Evolutionary conservation across 352 stramenopile species (phyloP), one percentile per base, ranked within the genome.

Genomic region (Pythium brassicae): DNA sequence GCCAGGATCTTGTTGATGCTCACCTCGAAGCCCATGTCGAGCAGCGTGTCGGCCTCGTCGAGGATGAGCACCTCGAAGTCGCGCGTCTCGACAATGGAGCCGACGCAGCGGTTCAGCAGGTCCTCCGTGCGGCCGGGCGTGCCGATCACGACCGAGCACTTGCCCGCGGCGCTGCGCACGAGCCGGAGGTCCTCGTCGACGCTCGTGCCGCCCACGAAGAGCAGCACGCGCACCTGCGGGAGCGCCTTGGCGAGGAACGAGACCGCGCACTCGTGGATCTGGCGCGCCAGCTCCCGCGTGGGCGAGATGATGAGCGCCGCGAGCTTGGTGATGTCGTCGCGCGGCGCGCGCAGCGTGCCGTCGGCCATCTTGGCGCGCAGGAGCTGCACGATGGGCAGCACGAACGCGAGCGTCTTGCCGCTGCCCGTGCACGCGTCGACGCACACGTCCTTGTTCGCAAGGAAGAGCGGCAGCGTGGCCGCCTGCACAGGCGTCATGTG

Each of bases 1-100:
- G 71, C 77, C 37, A 99, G 76, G 61, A 99, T 99, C 53, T 84
- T 93, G 57, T 93, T 97, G 32, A 99, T 83, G 48, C 92, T 96
- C 14, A 96, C 83, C 63, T 98, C 89, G 63, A 99, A 99, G 57
- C 96, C 96, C 82, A 99, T 98, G 71, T 98, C 96, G 37, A 99
- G 79, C 37, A 99, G 65, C 23, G 95, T 98, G 66, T 99, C 98
- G n/a, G 96, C 97, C 71, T 99, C 97, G 71, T 99, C 97, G 32
- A 99, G 69, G 49, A 99, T 97, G 22, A 99, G 76, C 32, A 98
- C 89, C 63, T 99, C 96, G 51, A 99, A 89, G 71, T 98, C 88
- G 34, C 82, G 86, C 17, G 89, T 80, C 62, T 98, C 90, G 42
- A 98, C 57, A 17, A 65, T 81, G 32, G 68, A 75, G 56, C 76